Base-by-base conservation (phyloP, 2,329 filamentous ascomycete species). In the Leptosphaerulina australis region DNA sequence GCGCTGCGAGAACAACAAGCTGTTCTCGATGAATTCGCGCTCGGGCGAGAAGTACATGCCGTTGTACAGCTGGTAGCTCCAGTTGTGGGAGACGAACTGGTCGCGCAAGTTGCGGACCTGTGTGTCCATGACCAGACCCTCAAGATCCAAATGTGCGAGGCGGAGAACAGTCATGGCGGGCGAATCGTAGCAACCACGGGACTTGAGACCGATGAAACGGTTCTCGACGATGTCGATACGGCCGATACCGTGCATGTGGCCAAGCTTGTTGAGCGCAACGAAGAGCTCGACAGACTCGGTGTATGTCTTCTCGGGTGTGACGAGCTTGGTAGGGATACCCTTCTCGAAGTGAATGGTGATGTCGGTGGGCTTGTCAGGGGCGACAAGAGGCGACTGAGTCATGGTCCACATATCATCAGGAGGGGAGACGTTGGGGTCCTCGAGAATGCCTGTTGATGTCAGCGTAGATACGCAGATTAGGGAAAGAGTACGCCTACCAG, bases 151-250 rank as follows among this genome's bases (percentile, higher is more conserved):
- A 72, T 85, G 83, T 2, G 82, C 82, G 40, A 76, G 71, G 47
- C 82, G 78, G 33, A 84, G 79, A 54, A 74, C 70, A 22, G 70
- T 74, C 66, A 74, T 72, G 62, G 68, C 71, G 36, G 67, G 73
- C 31, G 74, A 75, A 55, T 92, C 89, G 78, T 92, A 92, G 68
- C 88, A 92, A 64, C 89, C 89, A 66, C 89, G 84, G 61, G 82
- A 86, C 80, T 92, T 92, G 64, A 92, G 80, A 57, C 88, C 89
- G 68, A 90, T 88, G 78, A 88, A 90, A 44, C 89, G 83, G 78
- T 89, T 88, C 72, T 91, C 88, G 54, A 92, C 88, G 68, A 93
- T 93, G 73, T 93, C 89, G 60, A 93, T 87, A 66, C 90, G 81
- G 65, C 89, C 90, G 60, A 93, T 83, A 70, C 90, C 90, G 76